These are phyloP conservation scores for Asterophora lycoperdoides DNA, from an alignment of 768 basidiomycete species.

Conservation along the genomic window DNA sequence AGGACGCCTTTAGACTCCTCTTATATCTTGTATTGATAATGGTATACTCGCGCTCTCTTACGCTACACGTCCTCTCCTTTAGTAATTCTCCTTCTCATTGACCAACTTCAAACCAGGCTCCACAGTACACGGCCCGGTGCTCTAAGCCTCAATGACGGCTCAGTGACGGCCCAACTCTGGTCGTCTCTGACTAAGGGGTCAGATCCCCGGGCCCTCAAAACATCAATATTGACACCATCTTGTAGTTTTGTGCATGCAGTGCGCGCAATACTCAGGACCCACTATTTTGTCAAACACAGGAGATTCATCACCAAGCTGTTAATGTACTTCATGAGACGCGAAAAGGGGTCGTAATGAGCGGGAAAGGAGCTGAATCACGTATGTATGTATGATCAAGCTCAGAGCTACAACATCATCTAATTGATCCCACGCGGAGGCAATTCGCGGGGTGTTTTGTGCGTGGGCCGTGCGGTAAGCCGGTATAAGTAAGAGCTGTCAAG, in stretches of 20 bases:
- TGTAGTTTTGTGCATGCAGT: no score
- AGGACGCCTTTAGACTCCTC: constrained; percentile 11
- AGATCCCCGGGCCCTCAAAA: no score
- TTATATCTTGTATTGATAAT: constrained; percentile 13
- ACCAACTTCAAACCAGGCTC: not conserved
- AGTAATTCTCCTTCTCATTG: constrained; percentile 13
- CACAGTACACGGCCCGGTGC: no score
- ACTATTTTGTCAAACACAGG: no score
- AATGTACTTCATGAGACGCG: no score
- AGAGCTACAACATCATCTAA: constrained; percentile 3
- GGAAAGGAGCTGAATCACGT: constrained; percentile 6
- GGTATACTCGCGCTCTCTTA: constrained; percentile 10
- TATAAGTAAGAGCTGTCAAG: constrained; percentile 10
- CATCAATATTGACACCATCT: no score
- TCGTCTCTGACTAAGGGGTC: no score
- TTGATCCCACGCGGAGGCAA: constrained; percentile 20
- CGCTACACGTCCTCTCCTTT: constrained; percentile 29
- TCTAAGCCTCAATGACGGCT: no score
- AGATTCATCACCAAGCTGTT: no score
- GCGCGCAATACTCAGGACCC: no score
- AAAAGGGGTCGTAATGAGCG: constrained; percentile 2
- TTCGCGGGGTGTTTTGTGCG: not conserved
- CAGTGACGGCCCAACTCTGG: no score
- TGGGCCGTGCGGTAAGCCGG: constrained; percentile 3
- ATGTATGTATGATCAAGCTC: no score